Percentiles rank a stretch among this genome's conserved stretches.
These are phyloP conservation scores for Tremella yokohamensis DNA, from an alignment of 768 basidiomycete species.

Conservation along the genomic window DNA sequence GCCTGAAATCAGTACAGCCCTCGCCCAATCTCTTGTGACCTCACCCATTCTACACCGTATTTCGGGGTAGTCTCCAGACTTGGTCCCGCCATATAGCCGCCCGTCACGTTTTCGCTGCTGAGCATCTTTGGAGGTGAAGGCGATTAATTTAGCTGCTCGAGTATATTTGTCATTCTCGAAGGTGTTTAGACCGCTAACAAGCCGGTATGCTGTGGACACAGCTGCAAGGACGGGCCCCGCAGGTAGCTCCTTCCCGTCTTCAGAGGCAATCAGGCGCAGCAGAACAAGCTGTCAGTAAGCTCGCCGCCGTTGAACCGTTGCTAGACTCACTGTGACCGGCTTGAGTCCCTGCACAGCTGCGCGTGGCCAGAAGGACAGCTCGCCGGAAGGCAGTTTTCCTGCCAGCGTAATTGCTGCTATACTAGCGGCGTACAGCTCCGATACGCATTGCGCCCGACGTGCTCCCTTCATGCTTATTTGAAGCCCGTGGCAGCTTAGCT, in stretches of 20 bases:
- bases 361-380: neutral
- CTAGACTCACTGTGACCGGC: slow-evolving; percentile 3
- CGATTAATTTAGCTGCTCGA: neutral
- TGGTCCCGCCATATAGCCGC: neutral
- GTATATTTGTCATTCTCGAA: neutral
- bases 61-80: neutral
- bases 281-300: neutral
- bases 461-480: neutral
- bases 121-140: slow-evolving; percentile 4
- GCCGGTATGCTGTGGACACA: neutral
- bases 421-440: neutral
- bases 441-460: neutral
- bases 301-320: neutral
- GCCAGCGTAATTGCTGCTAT: neutral
- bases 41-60: slow-evolving; percentile 1
- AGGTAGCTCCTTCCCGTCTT: neutral
- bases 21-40: neutral
- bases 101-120: neutral
- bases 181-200: neutral
- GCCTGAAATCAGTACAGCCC: neutral
- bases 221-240: neutral
- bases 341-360: neutral
- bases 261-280: neutral
- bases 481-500: neutral
- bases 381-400: neutral